Base-by-base conservation (phyloP, 495 filamentous ascomycete species). In the Penicillium lividum region DNA sequence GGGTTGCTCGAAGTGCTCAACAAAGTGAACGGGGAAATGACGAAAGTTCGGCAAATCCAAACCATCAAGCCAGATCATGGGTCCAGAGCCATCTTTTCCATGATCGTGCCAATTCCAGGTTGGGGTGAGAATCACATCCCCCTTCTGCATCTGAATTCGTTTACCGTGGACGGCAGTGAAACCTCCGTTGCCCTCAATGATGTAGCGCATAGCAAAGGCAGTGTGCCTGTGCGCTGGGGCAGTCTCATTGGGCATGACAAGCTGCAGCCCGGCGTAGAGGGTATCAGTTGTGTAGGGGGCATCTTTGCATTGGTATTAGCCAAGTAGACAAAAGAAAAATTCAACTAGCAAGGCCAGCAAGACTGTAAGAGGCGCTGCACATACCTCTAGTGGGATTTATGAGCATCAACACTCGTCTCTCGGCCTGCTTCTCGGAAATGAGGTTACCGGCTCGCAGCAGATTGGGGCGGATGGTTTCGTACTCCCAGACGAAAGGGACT, bases 211-310 rank as follows among this genome's bases (percentile, higher is more conserved):
- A 7, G 80, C 80, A 57, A 81, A 82, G 3, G 80, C 80, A 74
- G 56, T 82, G 80, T 36, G 33, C 4, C 80, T 62, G 53, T 82
- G 80, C 4, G 80, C 80, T 8, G 71, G 76, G 6, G 80, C 80
- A 8, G 68, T 77, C 54, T 82, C 80, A 42, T 76, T 71, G 9
- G 79, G 79, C 70, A 79, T 75, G n/a, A 82, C 75, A 1, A 82
- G 70, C 54, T 81, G 80, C 7, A 82, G 69, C 9, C 80, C 80
- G 5, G 80, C 78, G 59, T 82, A 82, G 40, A 82, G 56, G 3
- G 80, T 80, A 62, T 82, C 80, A n/a, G 80, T 82, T 30, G 80
- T 82, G 53, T 74, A 80, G 5, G 80, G 80, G 0, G 76, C 79
- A 53, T 73, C 76, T 73, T 48, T 22, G 22, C 8, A 36, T 36